These are phyloP conservation scores for Chlamydomonas schloesseri DNA, from an alignment of 139 green algal species.

Conservation along the genomic window DNA sequence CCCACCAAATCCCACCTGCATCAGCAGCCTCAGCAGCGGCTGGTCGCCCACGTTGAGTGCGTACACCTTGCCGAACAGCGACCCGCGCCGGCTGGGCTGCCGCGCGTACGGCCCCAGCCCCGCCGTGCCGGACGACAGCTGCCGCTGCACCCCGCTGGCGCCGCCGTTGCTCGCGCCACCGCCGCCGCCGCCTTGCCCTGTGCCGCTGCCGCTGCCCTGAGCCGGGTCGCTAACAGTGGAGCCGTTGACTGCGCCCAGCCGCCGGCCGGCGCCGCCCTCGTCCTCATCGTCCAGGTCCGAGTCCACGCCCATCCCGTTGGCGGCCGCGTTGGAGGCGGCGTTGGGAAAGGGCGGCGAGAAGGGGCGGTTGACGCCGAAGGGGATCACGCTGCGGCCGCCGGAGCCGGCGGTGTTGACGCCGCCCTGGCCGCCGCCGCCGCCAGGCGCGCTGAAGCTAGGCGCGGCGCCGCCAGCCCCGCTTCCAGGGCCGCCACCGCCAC, in stretches of 20 bases:
- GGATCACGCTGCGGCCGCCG: neutral
- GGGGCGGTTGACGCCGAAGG: conserved; percentile 38
- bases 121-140: neutral
- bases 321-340: too few species aligned
- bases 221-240: neutral
- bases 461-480: neutral
- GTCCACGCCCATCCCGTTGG: neutral
- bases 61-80: conserved; percentile 40
- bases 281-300: neutral
- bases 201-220: neutral
- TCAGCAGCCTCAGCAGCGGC: conserved; percentile 48
- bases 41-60: conserved; percentile 48
- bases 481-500: neutral
- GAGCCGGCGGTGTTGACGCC: neutral
- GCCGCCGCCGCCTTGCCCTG: too few species aligned
- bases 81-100: neutral
- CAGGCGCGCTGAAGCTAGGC: neutral
- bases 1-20: conserved; percentile 53
- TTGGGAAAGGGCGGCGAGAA: neutral
- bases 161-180: neutral
- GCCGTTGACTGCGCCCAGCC: neutral
- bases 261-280: neutral
- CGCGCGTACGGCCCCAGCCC: neutral
- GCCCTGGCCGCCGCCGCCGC: neutral
- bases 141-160: neutral